These are phyloP conservation scores for Penicillium crystallinum DNA, from an alignment of 495 filamentous ascomycete species.

Conservation along the genomic window DNA sequence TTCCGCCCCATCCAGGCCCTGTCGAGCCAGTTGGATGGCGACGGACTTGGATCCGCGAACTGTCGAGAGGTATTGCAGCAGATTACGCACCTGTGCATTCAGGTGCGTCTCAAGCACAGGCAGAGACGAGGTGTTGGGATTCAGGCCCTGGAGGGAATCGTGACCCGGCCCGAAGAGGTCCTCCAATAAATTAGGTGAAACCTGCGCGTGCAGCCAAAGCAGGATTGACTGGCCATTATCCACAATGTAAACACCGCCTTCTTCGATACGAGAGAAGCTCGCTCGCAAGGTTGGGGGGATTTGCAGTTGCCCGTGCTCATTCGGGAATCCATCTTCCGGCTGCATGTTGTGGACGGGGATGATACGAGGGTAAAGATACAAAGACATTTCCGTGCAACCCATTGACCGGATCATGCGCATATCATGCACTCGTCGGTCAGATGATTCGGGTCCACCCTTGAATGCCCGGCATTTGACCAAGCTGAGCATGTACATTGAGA, in stretches of 20 bases:
- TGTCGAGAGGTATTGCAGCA: slow-evolving; percentile 77
- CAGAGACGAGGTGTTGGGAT: slow-evolving; percentile 65
- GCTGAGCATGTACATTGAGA: slow-evolving; percentile 94
- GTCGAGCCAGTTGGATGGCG: slow-evolving; percentile 84
- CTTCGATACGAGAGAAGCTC: slow-evolving; percentile 85
- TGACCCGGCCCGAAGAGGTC: slow-evolving; percentile 85
- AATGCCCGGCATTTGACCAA: slow-evolving; percentile 88
- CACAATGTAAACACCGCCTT: slow-evolving; percentile 94
- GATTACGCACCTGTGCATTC: slow-evolving; percentile 90
- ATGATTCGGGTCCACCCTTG: slow-evolving; percentile 89
- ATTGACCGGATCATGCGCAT: slow-evolving; percentile 86
- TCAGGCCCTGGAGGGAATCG: slow-evolving; percentile 65
- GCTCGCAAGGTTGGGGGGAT: slow-evolving; percentile 65
- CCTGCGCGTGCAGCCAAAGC: slow-evolving; percentile 79
- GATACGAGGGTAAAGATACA: slow-evolving; percentile 95
- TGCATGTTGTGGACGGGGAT: slow-evolving; percentile 83
- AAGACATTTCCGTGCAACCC: slow-evolving; percentile 74
- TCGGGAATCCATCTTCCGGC: slow-evolving; percentile 75
- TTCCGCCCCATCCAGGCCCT: slow-evolving; percentile 91
- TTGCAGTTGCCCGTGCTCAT: slow-evolving; percentile 78
- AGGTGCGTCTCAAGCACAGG: slow-evolving; percentile 86
- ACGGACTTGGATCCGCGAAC: slow-evolving; percentile 82
- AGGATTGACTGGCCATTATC: slow-evolving; percentile 91
- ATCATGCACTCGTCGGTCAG: slow-evolving; percentile 85
- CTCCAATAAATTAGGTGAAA: slow-evolving; percentile 73